These are phyloP conservation scores for Coniferiporia weirii DNA, from an alignment of 1,284 basidiomycete genomes.

Conservation along the genomic window DNA sequence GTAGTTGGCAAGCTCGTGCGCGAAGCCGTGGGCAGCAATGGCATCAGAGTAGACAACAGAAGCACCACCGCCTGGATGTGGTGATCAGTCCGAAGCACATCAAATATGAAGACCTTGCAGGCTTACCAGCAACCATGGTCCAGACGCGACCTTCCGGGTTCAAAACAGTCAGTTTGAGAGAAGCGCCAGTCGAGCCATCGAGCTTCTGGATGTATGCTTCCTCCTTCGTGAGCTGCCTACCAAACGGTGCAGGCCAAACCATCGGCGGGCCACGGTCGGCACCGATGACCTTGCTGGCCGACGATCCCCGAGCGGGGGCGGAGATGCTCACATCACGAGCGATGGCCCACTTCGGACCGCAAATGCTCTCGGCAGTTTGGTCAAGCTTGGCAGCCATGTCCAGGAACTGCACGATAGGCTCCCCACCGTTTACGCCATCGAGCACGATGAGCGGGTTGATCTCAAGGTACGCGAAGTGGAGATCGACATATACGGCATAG, in stretches of 20 bases:
- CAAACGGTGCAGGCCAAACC: conserved; percentile 98
- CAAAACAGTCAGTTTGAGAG: conserved; percentile 95
- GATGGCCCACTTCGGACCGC: conserved; percentile 98
- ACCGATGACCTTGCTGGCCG: conserved; percentile 50
- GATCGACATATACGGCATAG: conserved; percentile 96
- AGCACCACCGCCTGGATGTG: conserved; percentile 46
- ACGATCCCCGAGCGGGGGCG: conserved; percentile 42
- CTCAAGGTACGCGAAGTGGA: conserved; percentile 98
- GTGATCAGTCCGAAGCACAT: not conserved
- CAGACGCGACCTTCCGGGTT: conserved; percentile 94
- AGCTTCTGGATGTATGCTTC: conserved; percentile 99
- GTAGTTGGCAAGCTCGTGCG: conserved; percentile 98
- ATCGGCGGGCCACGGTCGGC: conserved; percentile 96
- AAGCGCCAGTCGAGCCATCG: conserved; percentile 95
- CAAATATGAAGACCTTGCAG: not conserved
- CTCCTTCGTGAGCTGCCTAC: conserved; percentile 96
- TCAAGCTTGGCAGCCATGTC: conserved; percentile 99
- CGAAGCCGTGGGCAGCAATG: conserved; percentile 94
- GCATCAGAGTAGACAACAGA: conserved; percentile 90
- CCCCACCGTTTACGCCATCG: conserved; percentile 69
- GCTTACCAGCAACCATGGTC: conserved; percentile 97
- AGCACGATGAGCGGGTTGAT: conserved; percentile 98
- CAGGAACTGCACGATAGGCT: conserved; percentile 89
- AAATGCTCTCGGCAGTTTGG: conserved; percentile 96
- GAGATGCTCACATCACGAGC: conserved; percentile 86